Percentiles rank a stretch among this genome's conserved stretches.
Evolutionary conservation across 164 flowering plant genomes (phyloP).

Genomic region (Umbellularia californica): DNA sequence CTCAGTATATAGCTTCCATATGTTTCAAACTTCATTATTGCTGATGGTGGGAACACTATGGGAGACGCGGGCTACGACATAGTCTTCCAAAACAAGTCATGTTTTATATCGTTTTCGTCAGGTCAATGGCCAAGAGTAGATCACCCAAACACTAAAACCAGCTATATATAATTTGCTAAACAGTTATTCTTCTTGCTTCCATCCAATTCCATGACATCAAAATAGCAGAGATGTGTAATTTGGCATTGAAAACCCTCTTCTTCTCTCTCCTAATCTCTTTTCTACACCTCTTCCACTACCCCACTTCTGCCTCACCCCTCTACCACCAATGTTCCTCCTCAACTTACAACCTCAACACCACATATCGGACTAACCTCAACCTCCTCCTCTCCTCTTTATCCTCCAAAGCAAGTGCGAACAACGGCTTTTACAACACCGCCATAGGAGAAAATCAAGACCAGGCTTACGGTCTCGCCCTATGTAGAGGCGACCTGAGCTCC

Average conservation of each 20-base stretch:
- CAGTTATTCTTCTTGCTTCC: too few species aligned
- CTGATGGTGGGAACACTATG: too few species aligned
- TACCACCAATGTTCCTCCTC: not conserved
- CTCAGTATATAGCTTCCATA: too few species aligned
- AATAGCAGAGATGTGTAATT: not conserved
- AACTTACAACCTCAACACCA: slow-evolving; percentile 18
- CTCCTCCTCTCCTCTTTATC: slow-evolving; percentile 30
- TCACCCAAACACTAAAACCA: too few species aligned
- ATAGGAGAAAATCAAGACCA: slow-evolving; percentile 9
- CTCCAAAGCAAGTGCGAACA: slow-evolving; percentile 10
- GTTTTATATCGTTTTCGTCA: too few species aligned
- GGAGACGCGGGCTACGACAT: too few species aligned
- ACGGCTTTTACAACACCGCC: slow-evolving; percentile 24
- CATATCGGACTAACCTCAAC: slow-evolving; percentile 26
- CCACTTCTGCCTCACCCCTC: slow-evolving; percentile 1
- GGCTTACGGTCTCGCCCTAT: slow-evolving; percentile 28
- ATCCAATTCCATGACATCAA: too few species aligned
- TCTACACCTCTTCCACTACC: not conserved
- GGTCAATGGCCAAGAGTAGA: too few species aligned
- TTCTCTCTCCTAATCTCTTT: not conserved
- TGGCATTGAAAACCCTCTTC: not conserved
- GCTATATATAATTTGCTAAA: too few species aligned
- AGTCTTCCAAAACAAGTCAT: too few species aligned
- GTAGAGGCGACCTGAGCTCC: slow-evolving; percentile 28
- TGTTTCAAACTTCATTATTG: too few species aligned